These are phyloP conservation scores for Cicer judaicum DNA, from an alignment of 306 rosid genomes.

Conservation along the genomic window DNA sequence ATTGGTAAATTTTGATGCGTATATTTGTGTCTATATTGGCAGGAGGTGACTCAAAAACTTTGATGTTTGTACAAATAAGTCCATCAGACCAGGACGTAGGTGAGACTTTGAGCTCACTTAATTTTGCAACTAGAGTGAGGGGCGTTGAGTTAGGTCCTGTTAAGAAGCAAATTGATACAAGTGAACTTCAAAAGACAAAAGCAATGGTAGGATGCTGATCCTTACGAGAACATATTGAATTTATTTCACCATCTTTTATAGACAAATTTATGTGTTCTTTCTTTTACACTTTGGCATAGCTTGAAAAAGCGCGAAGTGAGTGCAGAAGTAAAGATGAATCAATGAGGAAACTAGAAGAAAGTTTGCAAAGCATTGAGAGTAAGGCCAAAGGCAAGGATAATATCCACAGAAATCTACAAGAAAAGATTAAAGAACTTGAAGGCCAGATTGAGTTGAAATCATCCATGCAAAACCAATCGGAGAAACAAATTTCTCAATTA, in stretches of 20 bases:
- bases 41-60: conserved; percentile 90
- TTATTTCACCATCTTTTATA: conserved; percentile 4
- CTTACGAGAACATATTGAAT: conserved; percentile 1
- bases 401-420: conserved; percentile 63
- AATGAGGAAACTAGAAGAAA: conserved; percentile 77
- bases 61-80: conserved; percentile 92
- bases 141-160: conserved; percentile 88
- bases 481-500: conserved; percentile 72
- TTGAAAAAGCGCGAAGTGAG: conserved; percentile 78
- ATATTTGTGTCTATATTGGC: conserved; percentile 37
- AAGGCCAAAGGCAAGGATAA: conserved; percentile 82
- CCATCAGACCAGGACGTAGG: conserved; percentile 85
- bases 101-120: conserved; percentile 84
- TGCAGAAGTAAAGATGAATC: conserved; percentile 77
- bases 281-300: conserved; percentile 53
- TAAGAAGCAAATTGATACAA: conserved; percentile 79
- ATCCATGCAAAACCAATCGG: conserved; percentile 67
- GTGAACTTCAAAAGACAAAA: conserved; percentile 78
- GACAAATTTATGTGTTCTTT: conserved; percentile 8
- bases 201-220: conserved; percentile 60
- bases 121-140: conserved; percentile 87
- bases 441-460: conserved; percentile 71
- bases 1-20: conserved; percentile 19
- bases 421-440: conserved; percentile 83
- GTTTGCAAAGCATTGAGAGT: conserved; percentile 68